Base-by-base conservation (phyloP, 2,329 filamentous ascomycete species). In the Venturia nashicola region DNA sequence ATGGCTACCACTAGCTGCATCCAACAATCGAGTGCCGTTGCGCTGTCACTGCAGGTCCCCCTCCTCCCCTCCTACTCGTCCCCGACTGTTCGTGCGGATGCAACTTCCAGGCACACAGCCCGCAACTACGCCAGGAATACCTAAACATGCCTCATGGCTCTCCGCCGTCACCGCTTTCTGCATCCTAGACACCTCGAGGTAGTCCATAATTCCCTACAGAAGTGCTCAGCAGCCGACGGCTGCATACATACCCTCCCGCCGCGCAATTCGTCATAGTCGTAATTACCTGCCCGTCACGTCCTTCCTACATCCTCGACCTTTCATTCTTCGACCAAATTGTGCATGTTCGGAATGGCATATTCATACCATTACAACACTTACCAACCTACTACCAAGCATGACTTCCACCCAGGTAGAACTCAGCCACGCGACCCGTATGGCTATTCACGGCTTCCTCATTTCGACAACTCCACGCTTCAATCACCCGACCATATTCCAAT, bases 281-380 rank as follows among this genome's bases (percentile, higher is more conserved):
- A 34, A 43, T 43, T 60, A 43, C 39, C 59, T 34, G 5, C 36
- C 36, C 11, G 27, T 16, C 5, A 27, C 36, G 36, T 60, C 42
- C 42, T 44, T 60, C 42, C 42, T 44, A 44, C 2, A 27, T 8
- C 43, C 36, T 18, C 5, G 27, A 16, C 36, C 20, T 44, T 16
- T 60, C 14, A 27, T 43, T 60, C 11, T 14, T 36, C 59, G 16
- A 23, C 18, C 20, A 43, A 27, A 60, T 14, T 44, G 59, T 60
- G 59, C 42, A n/a, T 60, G 59, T 27, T 12, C 27, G 23, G 46
- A 23, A 60, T 60, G 59, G 59, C 59, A 3, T 42, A 60, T 60
- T 60, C 59, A 5, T 60, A 60, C 59, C 9, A 42, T 32, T 60
- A 39, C 59, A 44, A 60, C n/a, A 57, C 51, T n/a, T 60, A 42